Percentiles rank a stretch among this genome's conserved stretches.
phyloP scores from a whole-genome alignment of 2,329 filamentous ascomycete species.

The Penicillium sp. region DNA sequence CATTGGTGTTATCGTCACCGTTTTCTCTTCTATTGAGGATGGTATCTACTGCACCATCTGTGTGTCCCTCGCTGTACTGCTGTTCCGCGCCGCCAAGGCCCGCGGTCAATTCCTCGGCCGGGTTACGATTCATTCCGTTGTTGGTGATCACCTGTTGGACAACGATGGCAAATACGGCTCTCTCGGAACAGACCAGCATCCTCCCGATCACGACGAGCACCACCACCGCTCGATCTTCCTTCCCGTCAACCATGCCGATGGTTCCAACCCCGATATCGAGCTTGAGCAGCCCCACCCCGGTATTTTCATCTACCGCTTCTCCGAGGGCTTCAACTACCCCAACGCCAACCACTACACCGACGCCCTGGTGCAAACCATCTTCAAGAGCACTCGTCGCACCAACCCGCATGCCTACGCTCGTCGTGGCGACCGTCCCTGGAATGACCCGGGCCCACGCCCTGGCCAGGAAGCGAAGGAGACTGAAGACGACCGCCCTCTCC shows the following conservation, averaged over 20 bases:
- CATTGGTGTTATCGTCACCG: slow-evolving; percentile 81
- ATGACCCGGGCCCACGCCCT: slow-evolving; percentile 73
- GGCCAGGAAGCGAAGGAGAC: slow-evolving; percentile 45
- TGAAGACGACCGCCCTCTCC: slow-evolving; percentile 59
- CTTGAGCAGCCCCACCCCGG: slow-evolving; percentile 84
- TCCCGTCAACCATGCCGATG: slow-evolving; percentile 82
- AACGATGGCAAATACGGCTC: slow-evolving; percentile 63
- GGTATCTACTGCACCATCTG: slow-evolving; percentile 87
- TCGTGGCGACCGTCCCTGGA: slow-evolving; percentile 85
- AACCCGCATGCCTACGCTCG: slow-evolving; percentile 65
- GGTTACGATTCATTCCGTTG: slow-evolving; percentile 79
- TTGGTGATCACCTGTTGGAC: slow-evolving; percentile 71
- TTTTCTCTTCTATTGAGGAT: slow-evolving; percentile 86
- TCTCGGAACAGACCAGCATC: slow-evolving; percentile 38
- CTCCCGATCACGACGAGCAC: slow-evolving; percentile 45
- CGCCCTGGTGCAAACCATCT: slow-evolving; percentile 68
- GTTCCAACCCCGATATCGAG: slow-evolving; percentile 80
- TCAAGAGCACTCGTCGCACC: slow-evolving; percentile 71
- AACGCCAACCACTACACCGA: slow-evolving; percentile 90
- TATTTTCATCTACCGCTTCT: slow-evolving; percentile 92
- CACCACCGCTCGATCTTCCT: slow-evolving; percentile 77
- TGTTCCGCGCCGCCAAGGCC: slow-evolving; percentile 82
- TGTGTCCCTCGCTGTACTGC: slow-evolving; percentile 71
- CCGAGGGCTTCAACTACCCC: slow-evolving; percentile 93
- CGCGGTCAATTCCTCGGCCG: slow-evolving; percentile 80